Conservation (phyloP, 345 rosid genomes). For the Iberis pinnata region DNA sequence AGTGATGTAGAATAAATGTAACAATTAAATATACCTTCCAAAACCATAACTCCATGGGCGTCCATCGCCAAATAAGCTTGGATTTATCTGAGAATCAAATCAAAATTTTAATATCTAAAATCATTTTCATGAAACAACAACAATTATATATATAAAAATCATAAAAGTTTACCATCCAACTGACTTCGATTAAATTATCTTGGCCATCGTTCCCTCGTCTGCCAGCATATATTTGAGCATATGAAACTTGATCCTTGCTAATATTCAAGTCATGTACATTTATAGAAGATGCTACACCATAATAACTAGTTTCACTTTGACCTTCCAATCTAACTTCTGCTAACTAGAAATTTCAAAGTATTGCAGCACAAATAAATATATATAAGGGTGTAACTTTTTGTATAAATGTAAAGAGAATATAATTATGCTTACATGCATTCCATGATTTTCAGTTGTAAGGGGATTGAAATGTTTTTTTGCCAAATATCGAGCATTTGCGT, state of each 20-base stretch:
- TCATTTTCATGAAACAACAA: no score
- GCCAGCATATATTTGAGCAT: neutral
- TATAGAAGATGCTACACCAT: slow-evolving; percentile 3
- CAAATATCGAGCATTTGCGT: slow-evolving; percentile 2
- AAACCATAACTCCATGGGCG: no score
- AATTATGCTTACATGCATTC: slow-evolving; percentile 2
- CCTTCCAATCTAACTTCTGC: slow-evolving; percentile 1
- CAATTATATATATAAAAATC: no score
- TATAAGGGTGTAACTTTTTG: neutral
- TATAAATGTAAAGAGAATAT: neutral
- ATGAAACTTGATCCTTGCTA: neutral
- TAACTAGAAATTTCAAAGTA: neutral
- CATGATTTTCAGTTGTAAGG: neutral
- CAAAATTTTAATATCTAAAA: no score
- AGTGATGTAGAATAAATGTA: no score
- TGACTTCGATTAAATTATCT: neutral
- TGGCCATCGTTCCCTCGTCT: neutral
- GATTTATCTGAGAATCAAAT: no score
- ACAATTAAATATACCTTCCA: no score
- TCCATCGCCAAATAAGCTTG: no score
- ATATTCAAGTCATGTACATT: slow-evolving; percentile 12
- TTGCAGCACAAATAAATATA: neutral
- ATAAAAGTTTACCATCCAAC: slow-evolving; percentile 12
- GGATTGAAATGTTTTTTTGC: neutral
- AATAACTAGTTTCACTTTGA: slow-evolving; percentile 5